Evolutionary conservation across 2,329 filamentous ascomycete genomes (phyloP), one percentile per base, ranked within the genome.

Genomic region (Aspergillus versicolor): DNA sequence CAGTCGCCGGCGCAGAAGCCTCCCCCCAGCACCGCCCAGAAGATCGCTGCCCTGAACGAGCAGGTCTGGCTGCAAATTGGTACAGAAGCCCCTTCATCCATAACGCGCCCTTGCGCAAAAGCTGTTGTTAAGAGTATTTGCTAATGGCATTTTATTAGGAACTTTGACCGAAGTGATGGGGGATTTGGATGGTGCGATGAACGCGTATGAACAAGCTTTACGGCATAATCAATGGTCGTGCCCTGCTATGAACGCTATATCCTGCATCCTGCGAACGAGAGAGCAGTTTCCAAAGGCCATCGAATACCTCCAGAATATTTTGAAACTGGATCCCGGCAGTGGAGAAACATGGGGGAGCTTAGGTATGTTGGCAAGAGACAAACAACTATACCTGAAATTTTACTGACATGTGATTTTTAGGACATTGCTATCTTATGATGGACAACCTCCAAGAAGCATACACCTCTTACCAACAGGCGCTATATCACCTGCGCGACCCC

Each of bases 391-490:
- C 15, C 37, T 5, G 38, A 5, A 15, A 19, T n/a, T 19, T 34
- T 6, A 48, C 55, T 62, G 50, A 63, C 65, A 42, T 66, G 63
- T 13, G 9, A 24, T 53, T 13, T 65, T 5, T 7, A 93, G 91
- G 94, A n/a, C 94, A 97, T 74, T 97, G 94, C 77, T 96, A 93
- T 72, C 82, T 99, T 24, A 99, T 99, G 94, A 96, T 96, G 85
- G 94, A 99, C 70, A 93, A 97, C 69, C 78, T 97, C 34, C 94
- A 97, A 76, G 92, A 97, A 71, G 94, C 94, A 1, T 99, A 99
- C 70, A 90, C 91, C 32, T 92, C 94, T 1, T 99, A 99, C 72
- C 94, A 99, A 73, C 91, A 95, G 72, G 94, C 94, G 5, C 79
- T 97, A 6, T 93, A 97, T 61, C 93, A 97, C 74, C 81, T 99